Base-by-base conservation (phyloP, 805 yeast genomes). In the Candida caryicola region DNA sequence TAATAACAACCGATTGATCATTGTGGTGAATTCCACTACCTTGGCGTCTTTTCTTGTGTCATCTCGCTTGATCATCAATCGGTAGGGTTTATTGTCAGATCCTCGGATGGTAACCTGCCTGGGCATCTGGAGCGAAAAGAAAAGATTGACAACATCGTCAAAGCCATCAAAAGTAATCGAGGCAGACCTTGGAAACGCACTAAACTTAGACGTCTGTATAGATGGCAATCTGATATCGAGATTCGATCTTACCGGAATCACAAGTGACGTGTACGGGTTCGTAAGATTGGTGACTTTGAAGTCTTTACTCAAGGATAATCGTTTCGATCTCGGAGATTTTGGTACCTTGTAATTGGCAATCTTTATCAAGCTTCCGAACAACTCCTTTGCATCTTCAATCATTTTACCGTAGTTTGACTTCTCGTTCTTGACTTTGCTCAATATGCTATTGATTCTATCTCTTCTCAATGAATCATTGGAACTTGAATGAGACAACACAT, bases 11-110 rank as follows among this genome's bases (percentile, higher is more conserved):
- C 86, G 76, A 55, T 90, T 90, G 59, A 93, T 79, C 60, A 89
- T 83, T 1, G 87, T 79, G 0, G 97, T 87, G 50, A 93, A 83
- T 50, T 95, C 93, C n/a, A 89, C 85, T 36, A 91, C 77, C 50
- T 95, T 85, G 3, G 96, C 93, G 66, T 95, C 99, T 54, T 95
- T 95, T 46, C 98, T 68, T 14, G 95, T 81, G 64, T 93, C 99
- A 60, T 93, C 99, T 45, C 80, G 76, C 55, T 93, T 93, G 50
- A 95, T 82, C 64, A 93, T 72, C 12, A 93, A 71, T 14, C 82
- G 75, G 55, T 90, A 90, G 1, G 66, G 59, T n/a, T 64, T 62
- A 6, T 91, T 90, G 60, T 91, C 86, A 2, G 86, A 78, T 0
- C 98, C 99, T 28, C 77, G 60, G 2, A 91, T 65, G 10, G 77